Evolutionary conservation across 129 eudicot species (phyloP), one percentile per base, ranked within the genome.

Genomic region (Deinandra increscens): DNA sequence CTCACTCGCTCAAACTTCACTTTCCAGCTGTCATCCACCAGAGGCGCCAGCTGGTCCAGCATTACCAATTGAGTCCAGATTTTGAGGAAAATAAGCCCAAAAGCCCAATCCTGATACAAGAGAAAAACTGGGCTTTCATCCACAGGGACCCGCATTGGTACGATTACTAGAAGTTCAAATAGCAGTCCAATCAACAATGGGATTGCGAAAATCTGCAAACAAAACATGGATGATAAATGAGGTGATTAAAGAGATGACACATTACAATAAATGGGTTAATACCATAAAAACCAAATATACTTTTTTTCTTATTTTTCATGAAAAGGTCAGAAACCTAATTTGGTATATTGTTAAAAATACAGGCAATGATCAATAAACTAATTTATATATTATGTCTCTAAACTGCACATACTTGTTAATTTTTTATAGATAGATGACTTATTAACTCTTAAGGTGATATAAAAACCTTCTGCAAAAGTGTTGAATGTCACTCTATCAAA

Each of bases 21-120:
- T 56, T 94, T 80, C 98, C 98, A 91, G 61, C 84, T 88, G 42
- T 88, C 96, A 43, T 91, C 98, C 68, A 91, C 86, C 46, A 91
- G 60, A 22, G 98, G 98, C 61, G 86, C 72, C 89, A 91, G 78
- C 70, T 91, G 98, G 75, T 91, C 98, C 78, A 91, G 70, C 96
- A 88, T 91, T 50, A 91, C 98, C 90, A 91, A 69, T 59, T 91
- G 88, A 15, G 97, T 91, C 97, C 97, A 91, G 56, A 91, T 91
- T 86, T 91, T 91, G 6, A 91, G 85, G 70, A 91, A 85, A 61
- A 91, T 86, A 0, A 91, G 86, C 7, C 97, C 97, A 33, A 91
- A 76, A 45, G 96, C 97, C 96, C 97, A 91, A 69, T 91, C 97
- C 78, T 91, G 97, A 78, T 91, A 91, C 66, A 91, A 61, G 43